Evolutionary conservation across 2,329 filamentous ascomycete genomes (phyloP).

Genomic region (Keithomyces neogunnii): DNA sequence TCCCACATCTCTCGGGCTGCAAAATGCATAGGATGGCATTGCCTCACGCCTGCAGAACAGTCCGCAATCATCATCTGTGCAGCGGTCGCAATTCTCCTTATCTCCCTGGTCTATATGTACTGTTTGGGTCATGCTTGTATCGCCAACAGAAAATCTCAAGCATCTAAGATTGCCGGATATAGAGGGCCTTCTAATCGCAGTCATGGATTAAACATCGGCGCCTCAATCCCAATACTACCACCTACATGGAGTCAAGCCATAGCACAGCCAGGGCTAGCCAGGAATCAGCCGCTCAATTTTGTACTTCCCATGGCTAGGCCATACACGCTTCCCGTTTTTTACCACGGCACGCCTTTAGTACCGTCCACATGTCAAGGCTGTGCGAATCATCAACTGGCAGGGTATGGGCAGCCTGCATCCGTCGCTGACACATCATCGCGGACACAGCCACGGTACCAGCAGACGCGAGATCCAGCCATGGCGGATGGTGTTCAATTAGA

Average conservation of each 20-base stretch:
- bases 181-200: background rate
- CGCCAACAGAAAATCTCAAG: background rate
- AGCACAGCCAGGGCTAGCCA: background rate
- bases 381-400: background rate
- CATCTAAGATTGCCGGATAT: background rate
- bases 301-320: background rate
- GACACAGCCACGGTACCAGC: background rate
- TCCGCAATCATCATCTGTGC: conserved; percentile 31
- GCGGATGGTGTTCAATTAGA: conserved; percentile 5
- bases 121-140: conserved; percentile 19
- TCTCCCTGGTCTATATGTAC: conserved; percentile 26
- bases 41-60: conserved; percentile 27
- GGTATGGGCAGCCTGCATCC: background rate
- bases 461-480: background rate
- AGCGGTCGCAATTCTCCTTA: conserved; percentile 17
- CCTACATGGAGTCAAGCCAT: background rate
- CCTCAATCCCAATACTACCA: background rate
- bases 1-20: background rate
- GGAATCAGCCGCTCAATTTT: background rate
- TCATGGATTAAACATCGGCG: background rate
- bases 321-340: background rate
- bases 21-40: conserved; percentile 28
- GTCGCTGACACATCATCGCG: background rate
- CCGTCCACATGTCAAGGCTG: background rate
- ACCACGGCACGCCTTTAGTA: conserved; percentile 1